Evolutionary conservation across 768 basidiomycete species (phyloP).

Genomic region (Tylopilus sp.): DNA sequence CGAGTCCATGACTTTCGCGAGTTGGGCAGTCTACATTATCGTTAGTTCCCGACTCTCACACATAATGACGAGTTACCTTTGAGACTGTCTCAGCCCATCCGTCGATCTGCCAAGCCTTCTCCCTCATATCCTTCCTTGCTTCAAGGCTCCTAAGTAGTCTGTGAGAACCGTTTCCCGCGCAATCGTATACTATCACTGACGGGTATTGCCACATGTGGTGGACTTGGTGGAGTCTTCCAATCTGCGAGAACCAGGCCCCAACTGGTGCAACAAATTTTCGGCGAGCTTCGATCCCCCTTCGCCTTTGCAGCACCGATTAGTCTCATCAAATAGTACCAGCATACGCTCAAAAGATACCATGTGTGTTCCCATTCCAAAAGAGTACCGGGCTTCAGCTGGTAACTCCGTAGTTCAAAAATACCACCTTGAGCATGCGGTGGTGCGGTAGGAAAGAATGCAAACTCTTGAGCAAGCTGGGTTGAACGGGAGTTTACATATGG

Average conservation of each 20-base stretch:
- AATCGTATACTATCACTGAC: slow-evolving; percentile 43
- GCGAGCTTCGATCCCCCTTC: slow-evolving; percentile 91
- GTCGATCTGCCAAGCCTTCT: slow-evolving; percentile 91
- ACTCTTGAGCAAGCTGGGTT: slow-evolving; percentile 85
- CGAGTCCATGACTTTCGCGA: slow-evolving; percentile 83
- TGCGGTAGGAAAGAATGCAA: slow-evolving; percentile 90
- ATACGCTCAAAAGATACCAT: slow-evolving; percentile 49
- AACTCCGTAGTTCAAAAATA: slow-evolving; percentile 89
- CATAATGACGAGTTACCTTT: slow-evolving; percentile 51
- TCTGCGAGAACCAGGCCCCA: slow-evolving; percentile 90
- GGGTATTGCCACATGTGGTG: slow-evolving; percentile 98
- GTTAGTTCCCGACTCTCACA: not conserved
- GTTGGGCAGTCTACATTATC: slow-evolving; percentile 72
- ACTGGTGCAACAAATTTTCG: slow-evolving; percentile 81
- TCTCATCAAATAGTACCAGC: not conserved
- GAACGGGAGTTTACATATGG: slow-evolving; percentile 73
- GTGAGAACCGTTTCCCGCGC: slow-evolving; percentile 10
- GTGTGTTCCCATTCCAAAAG: slow-evolving; percentile 93
- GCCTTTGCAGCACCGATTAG: slow-evolving; percentile 47
- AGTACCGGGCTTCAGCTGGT: slow-evolving; percentile 84
- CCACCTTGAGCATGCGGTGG: slow-evolving; percentile 87
- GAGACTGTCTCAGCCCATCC: slow-evolving; percentile 95
- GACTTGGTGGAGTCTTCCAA: slow-evolving; percentile 81
- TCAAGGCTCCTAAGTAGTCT: slow-evolving; percentile 56
- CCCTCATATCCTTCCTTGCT: slow-evolving; percentile 76